Conservation (phyloP, 192 early-diverging fungal species). For the Linnemannia schmuckeri region DNA sequence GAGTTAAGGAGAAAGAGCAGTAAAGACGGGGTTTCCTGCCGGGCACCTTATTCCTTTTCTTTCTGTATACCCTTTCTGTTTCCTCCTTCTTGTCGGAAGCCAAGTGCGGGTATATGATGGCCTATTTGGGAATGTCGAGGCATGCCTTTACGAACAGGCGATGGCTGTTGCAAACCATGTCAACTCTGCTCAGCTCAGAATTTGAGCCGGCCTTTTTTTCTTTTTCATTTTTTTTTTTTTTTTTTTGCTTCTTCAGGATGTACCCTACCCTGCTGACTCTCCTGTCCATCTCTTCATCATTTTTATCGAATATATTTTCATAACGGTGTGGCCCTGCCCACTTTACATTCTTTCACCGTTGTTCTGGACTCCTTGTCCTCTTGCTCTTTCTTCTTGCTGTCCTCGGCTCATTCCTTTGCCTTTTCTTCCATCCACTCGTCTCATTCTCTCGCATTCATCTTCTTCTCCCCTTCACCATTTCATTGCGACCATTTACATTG, state of each 20-base stretch:
- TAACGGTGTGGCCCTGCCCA: neutral
- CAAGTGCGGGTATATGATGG: too few species aligned
- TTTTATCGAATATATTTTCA: too few species aligned
- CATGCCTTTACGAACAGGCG: too few species aligned
- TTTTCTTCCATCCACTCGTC: neutral
- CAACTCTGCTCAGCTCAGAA: neutral
- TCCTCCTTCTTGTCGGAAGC: too few species aligned
- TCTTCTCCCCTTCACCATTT: neutral
- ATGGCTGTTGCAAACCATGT: neutral
- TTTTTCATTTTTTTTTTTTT: neutral
- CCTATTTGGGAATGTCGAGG: too few species aligned
- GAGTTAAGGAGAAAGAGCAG: too few species aligned
- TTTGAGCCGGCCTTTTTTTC: neutral
- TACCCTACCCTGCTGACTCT: neutral
- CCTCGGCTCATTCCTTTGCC: neutral
- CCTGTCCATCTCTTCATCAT: neutral
- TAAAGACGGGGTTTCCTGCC: too few species aligned
- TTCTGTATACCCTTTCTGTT: too few species aligned
- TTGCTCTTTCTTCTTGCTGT: neutral
- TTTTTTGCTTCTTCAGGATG: neutral
- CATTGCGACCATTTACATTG: too few species aligned
- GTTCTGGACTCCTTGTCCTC: neutral
- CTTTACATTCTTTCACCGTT: neutral
- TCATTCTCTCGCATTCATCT: neutral
- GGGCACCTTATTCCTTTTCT: too few species aligned